phyloP scores from a whole-genome alignment of 169 alveolate genomes.

The Plasmodium cynomolgi region DNA sequence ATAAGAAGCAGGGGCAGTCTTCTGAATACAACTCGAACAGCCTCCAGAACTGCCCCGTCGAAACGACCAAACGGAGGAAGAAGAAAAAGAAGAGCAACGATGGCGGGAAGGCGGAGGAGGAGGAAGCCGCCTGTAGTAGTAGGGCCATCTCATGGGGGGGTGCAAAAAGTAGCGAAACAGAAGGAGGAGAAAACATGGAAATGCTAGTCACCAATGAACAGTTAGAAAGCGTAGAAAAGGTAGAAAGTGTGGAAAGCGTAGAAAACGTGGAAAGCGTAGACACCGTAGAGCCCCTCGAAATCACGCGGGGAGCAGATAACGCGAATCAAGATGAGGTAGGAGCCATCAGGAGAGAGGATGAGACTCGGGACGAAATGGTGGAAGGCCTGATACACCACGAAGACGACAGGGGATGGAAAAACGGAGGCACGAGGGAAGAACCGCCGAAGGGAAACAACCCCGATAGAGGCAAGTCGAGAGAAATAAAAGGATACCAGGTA shows the following conservation, averaged over 20 bases:
- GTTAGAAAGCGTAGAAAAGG: background rate
- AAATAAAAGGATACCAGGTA: background rate
- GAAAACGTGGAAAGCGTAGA: background rate
- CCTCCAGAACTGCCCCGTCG: background rate
- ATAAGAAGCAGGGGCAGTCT: constrained; percentile 5
- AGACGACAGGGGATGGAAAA: background rate
- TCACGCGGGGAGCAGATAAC: background rate
- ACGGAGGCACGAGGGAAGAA: too few relatives aligned
- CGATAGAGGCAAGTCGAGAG: background rate
- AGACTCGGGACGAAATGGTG: too few relatives aligned
- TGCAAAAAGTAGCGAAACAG: too few relatives aligned
- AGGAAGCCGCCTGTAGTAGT: background rate
- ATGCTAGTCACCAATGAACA: background rate
- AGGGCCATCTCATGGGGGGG: background rate
- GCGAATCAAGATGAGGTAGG: too few relatives aligned
- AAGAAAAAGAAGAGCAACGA: background rate
- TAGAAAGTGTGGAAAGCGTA: background rate
- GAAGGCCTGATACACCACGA: too few relatives aligned
- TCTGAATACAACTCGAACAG: background rate
- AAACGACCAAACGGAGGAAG: background rate
- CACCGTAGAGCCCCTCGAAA: background rate
- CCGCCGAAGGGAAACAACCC: background rate
- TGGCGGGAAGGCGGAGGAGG: background rate
- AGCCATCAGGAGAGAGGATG: too few relatives aligned
- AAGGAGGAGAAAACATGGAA: too few relatives aligned